phyloP scores from a whole-genome alignment of 2,329 filamentous ascomycete genomes.

The Nemania abortiva region DNA sequence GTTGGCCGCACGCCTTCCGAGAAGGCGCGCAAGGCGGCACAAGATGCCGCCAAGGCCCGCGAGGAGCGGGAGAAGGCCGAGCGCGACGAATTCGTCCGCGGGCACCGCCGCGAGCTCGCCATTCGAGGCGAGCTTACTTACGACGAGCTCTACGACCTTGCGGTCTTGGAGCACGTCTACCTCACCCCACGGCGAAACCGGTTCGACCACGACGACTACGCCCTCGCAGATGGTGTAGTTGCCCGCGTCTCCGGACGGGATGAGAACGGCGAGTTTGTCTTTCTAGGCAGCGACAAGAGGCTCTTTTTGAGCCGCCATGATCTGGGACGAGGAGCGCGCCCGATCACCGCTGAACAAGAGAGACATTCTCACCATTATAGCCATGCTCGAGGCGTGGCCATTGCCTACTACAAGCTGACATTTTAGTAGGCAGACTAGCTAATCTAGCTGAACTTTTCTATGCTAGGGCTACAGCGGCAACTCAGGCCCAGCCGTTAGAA shows the following conservation, averaged over 20 bases:
- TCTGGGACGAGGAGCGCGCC: neutral
- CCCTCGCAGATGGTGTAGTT: neutral
- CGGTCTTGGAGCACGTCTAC: conserved; percentile 13
- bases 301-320: neutral
- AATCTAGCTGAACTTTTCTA: too few relatives aligned
- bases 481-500: too few relatives aligned
- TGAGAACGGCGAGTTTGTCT: conserved; percentile 13
- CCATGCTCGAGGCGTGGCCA: neutral
- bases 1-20: neutral
- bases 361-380: neutral
- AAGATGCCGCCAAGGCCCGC: too few relatives aligned
- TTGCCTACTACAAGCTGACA: too few relatives aligned
- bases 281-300: conserved; percentile 16
- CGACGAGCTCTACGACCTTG: conserved; percentile 1
- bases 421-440: too few relatives aligned
- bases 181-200: neutral
- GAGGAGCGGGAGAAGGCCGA: too few relatives aligned
- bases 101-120: neutral
- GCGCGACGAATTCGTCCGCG: neutral
- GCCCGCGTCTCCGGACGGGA: conserved; percentile 18
- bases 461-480: too few relatives aligned
- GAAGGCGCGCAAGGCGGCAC: neutral
- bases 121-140: neutral
- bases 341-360: neutral
- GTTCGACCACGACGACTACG: conserved; percentile 4